phyloP scores from a whole-genome alignment of 164 flowering plant species.

The Umbilicus rupestris region DNA sequence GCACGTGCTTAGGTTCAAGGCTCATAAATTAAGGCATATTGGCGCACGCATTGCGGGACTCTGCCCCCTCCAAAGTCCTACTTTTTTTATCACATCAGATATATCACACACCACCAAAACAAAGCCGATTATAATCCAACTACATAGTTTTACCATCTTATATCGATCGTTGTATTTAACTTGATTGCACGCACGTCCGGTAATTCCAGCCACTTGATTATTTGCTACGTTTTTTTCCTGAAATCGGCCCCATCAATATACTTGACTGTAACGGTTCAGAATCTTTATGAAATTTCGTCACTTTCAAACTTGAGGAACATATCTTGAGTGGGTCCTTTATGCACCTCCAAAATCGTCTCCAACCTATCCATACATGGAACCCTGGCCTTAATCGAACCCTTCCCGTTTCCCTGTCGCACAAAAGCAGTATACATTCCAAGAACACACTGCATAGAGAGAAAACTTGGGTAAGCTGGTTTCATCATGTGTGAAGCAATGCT shows the following conservation, averaged over 20 bases:
- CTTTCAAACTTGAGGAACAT: not conserved
- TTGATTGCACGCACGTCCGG: too few species aligned
- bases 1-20: not conserved
- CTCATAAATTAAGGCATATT: not conserved
- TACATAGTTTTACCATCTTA: too few species aligned
- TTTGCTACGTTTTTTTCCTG: too few species aligned
- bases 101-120: too few species aligned
- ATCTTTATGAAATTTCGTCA: not conserved
- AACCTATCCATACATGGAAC: not conserved
- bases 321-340: not conserved
- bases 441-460: not conserved
- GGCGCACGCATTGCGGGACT: not conserved
- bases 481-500: not conserved
- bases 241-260: too few species aligned
- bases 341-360: conserved; percentile 4
- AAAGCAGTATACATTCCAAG: conserved; percentile 1
- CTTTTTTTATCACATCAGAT: too few species aligned
- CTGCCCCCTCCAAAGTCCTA: not conserved
- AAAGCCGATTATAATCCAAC: too few species aligned
- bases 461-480: not conserved
- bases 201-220: too few species aligned
- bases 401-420: not conserved
- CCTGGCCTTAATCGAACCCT: not conserved
- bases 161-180: too few species aligned
- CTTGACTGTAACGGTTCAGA: not conserved